Conservation (phyloP, 768 basidiomycete genomes). For the Serpula lacrymans region DNA sequence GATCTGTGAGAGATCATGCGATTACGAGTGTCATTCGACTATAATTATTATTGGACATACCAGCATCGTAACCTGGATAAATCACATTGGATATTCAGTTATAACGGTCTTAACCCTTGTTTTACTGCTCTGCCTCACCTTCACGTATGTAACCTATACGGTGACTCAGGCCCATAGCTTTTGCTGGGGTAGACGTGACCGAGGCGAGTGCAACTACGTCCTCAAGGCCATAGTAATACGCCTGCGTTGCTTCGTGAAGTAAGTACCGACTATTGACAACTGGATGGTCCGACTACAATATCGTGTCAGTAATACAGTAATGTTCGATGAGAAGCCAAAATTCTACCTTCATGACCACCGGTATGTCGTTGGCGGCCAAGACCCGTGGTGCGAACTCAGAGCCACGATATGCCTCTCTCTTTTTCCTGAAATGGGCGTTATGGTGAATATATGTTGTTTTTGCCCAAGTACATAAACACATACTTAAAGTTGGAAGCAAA, state of each 20-base stretch:
- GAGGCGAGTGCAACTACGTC: slow-evolving; percentile 56
- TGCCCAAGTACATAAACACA: neutral
- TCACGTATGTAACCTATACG: slow-evolving; percentile 61
- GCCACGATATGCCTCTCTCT: slow-evolving; percentile 78
- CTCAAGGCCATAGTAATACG: slow-evolving; percentile 63
- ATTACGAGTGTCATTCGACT: neutral
- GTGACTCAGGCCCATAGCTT: slow-evolving; percentile 68
- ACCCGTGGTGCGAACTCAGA: slow-evolving; percentile 80
- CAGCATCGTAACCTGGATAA: slow-evolving; percentile 44
- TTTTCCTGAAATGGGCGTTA: slow-evolving; percentile 49
- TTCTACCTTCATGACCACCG: slow-evolving; percentile 71
- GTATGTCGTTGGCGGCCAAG: slow-evolving; percentile 62
- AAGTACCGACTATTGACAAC: slow-evolving; percentile 64
- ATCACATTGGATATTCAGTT: neutral
- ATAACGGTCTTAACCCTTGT: neutral
- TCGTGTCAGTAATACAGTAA: neutral
- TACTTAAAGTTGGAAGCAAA: slow-evolving; percentile 56
- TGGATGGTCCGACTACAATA: slow-evolving; percentile 53
- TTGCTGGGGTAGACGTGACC: slow-evolving; percentile 65
- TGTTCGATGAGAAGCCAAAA: no score
- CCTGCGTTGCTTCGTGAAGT: slow-evolving; percentile 68
- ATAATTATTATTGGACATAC: slow-evolving; percentile 15
- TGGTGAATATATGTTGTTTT: slow-evolving; percentile 5
- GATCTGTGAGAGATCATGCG: slow-evolving; percentile 31
- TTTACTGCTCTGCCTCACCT: slow-evolving; percentile 25